Base-by-base conservation (phyloP, 192 early-diverging fungal genomes). In the Coemansia sp. region DNA sequence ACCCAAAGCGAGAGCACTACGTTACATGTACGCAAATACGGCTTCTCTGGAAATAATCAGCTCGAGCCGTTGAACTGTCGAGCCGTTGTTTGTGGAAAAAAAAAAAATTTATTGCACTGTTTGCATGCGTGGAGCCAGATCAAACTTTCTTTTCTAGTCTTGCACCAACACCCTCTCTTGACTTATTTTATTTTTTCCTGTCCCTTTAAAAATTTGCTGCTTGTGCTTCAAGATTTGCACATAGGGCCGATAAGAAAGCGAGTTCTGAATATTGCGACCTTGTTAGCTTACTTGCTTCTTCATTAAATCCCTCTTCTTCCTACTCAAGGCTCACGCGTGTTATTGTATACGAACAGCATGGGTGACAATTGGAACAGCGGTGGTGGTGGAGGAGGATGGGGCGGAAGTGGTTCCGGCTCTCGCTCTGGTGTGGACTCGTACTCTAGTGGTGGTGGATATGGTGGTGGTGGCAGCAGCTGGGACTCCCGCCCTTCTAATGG, bases 291-390 rank as follows among this genome's bases (percentile, higher is more conserved):
- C 19, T 34, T 21, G 32, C 50, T 31, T 32, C 53, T 66, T 66
- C 51, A 51, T 66, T 55, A 34, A 48, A 48, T 39, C 36, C 6
- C 32, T 37, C 19, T 51, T 44, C 14, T 11, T 61, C 55, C 51
- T 57, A 67, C 48, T 38, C 65, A 38, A 51, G 45, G 17, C 41
- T 10, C 29, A 65, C 64, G 9, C 41, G 29, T 50, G 29, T 37
- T 51, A 34, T 31, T 25, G 17, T 46, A 29, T 19, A 68, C 58
- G 19, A 31, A 34, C 67, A 60, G 61, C 57, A 75, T 71, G 69
- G 62, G 64, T 39, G 69, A 72, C 44, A 72, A 46, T 57, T 71
- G 75, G 69, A 67, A 61, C 45, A 75, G 25, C 31, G 58, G 57
- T 15, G 53, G 68, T 53, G 27, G 51, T 25, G 44, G 51, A 29